Conservation (phyloP, 768 basidiomycete species). For the Auriscalpium vulgare region DNA sequence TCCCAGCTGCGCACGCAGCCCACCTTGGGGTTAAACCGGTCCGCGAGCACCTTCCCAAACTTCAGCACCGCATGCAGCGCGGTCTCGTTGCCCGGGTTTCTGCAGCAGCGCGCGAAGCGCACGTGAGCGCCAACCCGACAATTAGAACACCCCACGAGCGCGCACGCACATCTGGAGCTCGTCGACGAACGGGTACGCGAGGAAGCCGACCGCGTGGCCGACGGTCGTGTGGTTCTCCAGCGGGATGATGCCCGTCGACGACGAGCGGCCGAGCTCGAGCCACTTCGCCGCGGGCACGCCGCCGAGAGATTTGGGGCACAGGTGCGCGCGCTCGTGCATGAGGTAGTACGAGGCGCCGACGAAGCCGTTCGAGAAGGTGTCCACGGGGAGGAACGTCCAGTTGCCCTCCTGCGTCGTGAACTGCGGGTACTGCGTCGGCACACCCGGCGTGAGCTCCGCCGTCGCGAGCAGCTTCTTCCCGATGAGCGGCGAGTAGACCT, state of each 20-base stretch:
- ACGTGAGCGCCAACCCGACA: no score
- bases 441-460: slow-evolving; percentile 34
- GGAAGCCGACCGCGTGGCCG: slow-evolving; percentile 62
- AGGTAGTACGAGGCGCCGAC: slow-evolving; percentile 56
- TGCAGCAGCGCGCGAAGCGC: slow-evolving; percentile 15
- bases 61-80: slow-evolving; percentile 45
- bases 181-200: slow-evolving; percentile 58
- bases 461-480: slow-evolving; percentile 51
- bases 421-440: slow-evolving; percentile 44
- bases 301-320: slow-evolving; percentile 33
- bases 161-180: slow-evolving; percentile 47
- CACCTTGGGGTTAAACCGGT: slow-evolving; percentile 46
- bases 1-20: slow-evolving; percentile 68
- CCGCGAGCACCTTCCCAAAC: slow-evolving; percentile 49
- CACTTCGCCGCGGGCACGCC: slow-evolving; percentile 41
- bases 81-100: slow-evolving; percentile 48
- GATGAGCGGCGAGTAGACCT: slow-evolving; percentile 53
- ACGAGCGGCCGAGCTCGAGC: slow-evolving; percentile 42
- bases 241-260: slow-evolving; percentile 42
- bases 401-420: slow-evolving; percentile 43
- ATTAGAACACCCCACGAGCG: no score
- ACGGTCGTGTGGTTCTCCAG: slow-evolving; percentile 39
- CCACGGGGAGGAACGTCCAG: slow-evolving; percentile 46
- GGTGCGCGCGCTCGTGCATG: slow-evolving; percentile 39
- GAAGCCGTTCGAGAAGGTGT: slow-evolving; percentile 63